Conservation (phyloP, 169 alveolate genomes). For the Cryptosporidium ryanae region DNA sequence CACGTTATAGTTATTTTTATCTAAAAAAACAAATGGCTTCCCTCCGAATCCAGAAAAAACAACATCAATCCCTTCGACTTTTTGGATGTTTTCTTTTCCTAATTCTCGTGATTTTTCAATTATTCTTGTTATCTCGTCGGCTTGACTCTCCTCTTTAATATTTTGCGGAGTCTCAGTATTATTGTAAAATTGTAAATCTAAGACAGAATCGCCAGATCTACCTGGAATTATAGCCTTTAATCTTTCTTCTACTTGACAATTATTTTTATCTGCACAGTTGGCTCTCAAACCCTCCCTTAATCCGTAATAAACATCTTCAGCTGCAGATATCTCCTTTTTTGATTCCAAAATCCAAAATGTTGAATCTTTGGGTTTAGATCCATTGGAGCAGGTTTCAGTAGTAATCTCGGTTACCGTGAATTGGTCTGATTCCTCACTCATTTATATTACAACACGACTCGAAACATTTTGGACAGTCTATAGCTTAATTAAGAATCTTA, state of each 20-base stretch:
- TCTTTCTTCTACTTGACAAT: constrained; percentile 2
- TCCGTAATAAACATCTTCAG: constrained; percentile 11
- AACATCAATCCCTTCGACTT: constrained; percentile 19
- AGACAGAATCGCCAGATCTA: background rate
- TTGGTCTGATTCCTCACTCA: constrained; percentile 27
- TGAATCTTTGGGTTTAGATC: constrained; percentile 12
- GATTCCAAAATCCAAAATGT: constrained; percentile 43
- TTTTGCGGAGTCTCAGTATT: background rate
- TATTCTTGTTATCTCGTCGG: constrained; percentile 29
- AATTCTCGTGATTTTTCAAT: constrained; percentile 38
- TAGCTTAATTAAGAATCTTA: too few relatives aligned
- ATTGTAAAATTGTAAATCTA: constrained; percentile 6
- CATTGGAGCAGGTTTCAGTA: constrained; percentile 9
- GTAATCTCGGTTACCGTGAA: constrained; percentile 44
- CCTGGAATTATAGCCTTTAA: constrained; percentile 8
- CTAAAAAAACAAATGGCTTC: constrained; percentile 43
- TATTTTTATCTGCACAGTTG: constrained; percentile 20
- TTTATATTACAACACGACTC: background rate
- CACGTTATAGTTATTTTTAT: constrained; percentile 5
- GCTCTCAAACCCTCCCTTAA: constrained; percentile 18
- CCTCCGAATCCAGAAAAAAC: constrained; percentile 59
- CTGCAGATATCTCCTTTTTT: constrained; percentile 27
- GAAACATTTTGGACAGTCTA: too few relatives aligned
- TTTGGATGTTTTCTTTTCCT: constrained; percentile 32
- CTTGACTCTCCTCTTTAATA: background rate